Evolutionary conservation across 768 basidiomycete genomes (phyloP).

Genomic region (Chalciporus pseudorubinellus): DNA sequence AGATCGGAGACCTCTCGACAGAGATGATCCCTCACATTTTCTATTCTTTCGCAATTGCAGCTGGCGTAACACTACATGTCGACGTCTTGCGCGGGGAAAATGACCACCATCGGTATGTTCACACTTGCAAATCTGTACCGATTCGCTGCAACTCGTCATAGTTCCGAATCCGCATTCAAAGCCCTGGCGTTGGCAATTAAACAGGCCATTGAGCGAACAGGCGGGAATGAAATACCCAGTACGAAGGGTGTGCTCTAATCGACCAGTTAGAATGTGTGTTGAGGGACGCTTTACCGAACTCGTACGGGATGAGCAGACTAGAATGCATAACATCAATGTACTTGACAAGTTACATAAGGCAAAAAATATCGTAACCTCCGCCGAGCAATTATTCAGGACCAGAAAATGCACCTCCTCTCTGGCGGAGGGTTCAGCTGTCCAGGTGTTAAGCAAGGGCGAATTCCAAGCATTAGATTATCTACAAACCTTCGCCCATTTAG

Average conservation of each 20-base stretch:
- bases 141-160: conserved; percentile 31
- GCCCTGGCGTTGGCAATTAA: conserved; percentile 93
- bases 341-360: neutral
- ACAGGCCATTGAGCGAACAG: conserved; percentile 90
- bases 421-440: conserved; percentile 76
- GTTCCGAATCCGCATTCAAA: conserved; percentile 98
- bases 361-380: neutral
- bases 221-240: conserved; percentile 87
- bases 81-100: conserved; percentile 95
- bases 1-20: conserved; percentile 91
- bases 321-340: neutral
- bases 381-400: conserved; percentile 45
- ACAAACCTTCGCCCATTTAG: conserved; percentile 68
- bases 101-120: conserved; percentile 89
- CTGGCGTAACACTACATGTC: conserved; percentile 90
- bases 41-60: conserved; percentile 96
- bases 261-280: too few relatives aligned
- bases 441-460: conserved; percentile 2
- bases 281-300: neutral
- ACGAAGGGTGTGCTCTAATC: conserved; percentile 88
- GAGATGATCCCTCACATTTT: conserved; percentile 99
- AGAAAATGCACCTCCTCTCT: conserved; percentile 78
- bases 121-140: neutral
- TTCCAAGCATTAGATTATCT: neutral
- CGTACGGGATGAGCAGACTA: neutral